These are phyloP conservation scores for Clathrus columnatus DNA, from an alignment of 768 basidiomycete genomes.

Conservation along the genomic window DNA sequence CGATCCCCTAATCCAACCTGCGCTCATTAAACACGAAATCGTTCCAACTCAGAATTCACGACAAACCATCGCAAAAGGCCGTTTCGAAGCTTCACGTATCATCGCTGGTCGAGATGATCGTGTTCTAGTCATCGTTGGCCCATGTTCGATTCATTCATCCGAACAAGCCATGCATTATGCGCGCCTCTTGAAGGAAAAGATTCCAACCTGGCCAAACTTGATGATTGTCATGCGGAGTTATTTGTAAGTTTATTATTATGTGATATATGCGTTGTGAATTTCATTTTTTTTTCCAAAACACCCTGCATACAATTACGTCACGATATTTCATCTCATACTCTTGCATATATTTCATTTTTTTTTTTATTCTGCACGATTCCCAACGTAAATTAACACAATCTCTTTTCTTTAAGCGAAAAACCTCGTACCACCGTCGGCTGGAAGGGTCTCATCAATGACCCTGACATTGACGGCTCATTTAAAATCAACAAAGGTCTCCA, in stretches of 20 bases:
- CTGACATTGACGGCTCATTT: constrained; percentile 91
- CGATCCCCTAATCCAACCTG: constrained; percentile 93
- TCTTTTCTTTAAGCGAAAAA: constrained; percentile 46
- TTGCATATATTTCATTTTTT: not conserved
- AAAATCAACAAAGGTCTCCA: constrained; percentile 95
- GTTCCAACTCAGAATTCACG: constrained; percentile 55
- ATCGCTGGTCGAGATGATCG: constrained; percentile 80
- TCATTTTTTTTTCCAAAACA: not conserved
- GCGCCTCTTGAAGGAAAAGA: constrained; percentile 56
- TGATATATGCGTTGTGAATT: not conserved
- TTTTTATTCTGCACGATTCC: not conserved
- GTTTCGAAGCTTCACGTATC: constrained; percentile 70
- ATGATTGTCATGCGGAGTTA: constrained; percentile 95
- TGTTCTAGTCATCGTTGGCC: constrained; percentile 85
- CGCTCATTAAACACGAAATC: constrained; percentile 82
- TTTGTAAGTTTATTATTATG: too few species aligned
- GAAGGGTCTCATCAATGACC: constrained; percentile 95
- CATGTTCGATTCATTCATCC: constrained; percentile 89
- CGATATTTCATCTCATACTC: not conserved
- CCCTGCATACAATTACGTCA: not conserved
- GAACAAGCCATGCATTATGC: constrained; percentile 83
- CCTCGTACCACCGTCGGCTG: constrained; percentile 96
- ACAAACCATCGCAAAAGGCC: constrained; percentile 69
- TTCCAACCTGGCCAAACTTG: constrained; percentile 62
- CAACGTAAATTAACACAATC: not conserved